A percentile compares a stretch with the other conserved stretches of the same genome.
Conservation (phyloP, 768 basidiomycete species). For the Kwoniella sp. region DNA sequence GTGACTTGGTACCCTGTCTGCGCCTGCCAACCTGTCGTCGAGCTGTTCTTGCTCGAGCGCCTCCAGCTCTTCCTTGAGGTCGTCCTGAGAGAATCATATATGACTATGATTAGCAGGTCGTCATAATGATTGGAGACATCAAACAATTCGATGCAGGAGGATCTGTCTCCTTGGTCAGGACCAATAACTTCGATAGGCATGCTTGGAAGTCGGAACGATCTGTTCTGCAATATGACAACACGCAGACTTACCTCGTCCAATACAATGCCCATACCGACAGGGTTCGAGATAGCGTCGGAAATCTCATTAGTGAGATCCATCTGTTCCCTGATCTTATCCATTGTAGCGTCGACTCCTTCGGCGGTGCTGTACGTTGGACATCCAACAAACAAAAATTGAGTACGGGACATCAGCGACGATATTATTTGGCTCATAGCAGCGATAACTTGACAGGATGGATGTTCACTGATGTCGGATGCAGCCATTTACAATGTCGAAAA, state of each 20-base stretch:
- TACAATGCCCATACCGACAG: conserved; percentile 63
- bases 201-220: not conserved
- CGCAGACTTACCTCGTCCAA: conserved; percentile 71
- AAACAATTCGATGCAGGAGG: too few species aligned
- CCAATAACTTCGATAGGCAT: not conserved
- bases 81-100: conserved; percentile 68
- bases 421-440: not conserved
- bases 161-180: not conserved
- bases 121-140: not conserved
- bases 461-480: not conserved
- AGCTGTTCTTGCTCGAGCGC: conserved; percentile 86
- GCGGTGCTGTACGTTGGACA: conserved; percentile 64
- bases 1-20: conserved; percentile 87
- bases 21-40: conserved; percentile 78
- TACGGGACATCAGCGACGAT: not conserved
- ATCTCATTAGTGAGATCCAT: conserved; percentile 91
- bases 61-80: conserved; percentile 75
- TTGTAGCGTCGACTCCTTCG: conserved; percentile 85
- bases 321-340: conserved; percentile 85
- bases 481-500: not conserved
- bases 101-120: too few species aligned
- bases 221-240: not conserved
- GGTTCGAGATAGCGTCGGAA: conserved; percentile 79
- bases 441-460: not conserved
- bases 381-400: too few species aligned